A percentile compares a stretch with the other conserved stretches of the same genome.
phyloP scores from a whole-genome alignment of 2,329 filamentous ascomycete genomes.

The Penicillium sp. region DNA sequence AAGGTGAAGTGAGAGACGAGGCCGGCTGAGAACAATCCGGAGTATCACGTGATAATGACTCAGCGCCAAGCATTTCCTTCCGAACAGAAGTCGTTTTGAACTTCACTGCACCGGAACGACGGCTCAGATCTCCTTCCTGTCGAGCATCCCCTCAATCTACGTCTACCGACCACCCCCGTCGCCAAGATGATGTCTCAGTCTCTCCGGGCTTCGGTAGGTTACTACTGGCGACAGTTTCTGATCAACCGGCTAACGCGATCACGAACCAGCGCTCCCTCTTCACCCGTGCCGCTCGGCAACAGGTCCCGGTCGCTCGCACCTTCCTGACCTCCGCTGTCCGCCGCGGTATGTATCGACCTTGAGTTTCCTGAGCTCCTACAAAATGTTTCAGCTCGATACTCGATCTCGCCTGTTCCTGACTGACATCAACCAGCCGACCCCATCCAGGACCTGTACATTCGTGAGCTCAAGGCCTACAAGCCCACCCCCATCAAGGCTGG shows the following conservation, averaged over 20 bases:
- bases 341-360: constrained; percentile 55
- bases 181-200: constrained; percentile 61
- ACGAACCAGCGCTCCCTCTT: constrained; percentile 58
- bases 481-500: constrained; percentile 75
- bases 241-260: constrained; percentile 6
- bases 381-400: constrained; percentile 23
- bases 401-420: constrained; percentile 20
- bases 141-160: constrained; percentile 24
- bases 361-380: background rate
- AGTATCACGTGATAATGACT: constrained; percentile 19
- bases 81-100: constrained; percentile 30
- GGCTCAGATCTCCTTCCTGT: constrained; percentile 24
- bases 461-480: constrained; percentile 96
- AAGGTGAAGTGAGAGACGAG: constrained; percentile 10
- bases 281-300: constrained; percentile 61
- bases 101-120: constrained; percentile 28
- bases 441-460: constrained; percentile 96
- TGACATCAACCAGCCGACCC: constrained; percentile 71
- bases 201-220: constrained; percentile 61
- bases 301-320: constrained; percentile 58
- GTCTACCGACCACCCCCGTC: constrained; percentile 25
- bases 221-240: constrained; percentile 21
- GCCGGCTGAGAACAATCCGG: constrained; percentile 10
- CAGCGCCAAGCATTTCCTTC: constrained; percentile 26
- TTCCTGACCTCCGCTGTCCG: constrained; percentile 64